phyloP scores from a whole-genome alignment of 768 basidiomycete genomes.

The Agrocybe chaxingu region DNA sequence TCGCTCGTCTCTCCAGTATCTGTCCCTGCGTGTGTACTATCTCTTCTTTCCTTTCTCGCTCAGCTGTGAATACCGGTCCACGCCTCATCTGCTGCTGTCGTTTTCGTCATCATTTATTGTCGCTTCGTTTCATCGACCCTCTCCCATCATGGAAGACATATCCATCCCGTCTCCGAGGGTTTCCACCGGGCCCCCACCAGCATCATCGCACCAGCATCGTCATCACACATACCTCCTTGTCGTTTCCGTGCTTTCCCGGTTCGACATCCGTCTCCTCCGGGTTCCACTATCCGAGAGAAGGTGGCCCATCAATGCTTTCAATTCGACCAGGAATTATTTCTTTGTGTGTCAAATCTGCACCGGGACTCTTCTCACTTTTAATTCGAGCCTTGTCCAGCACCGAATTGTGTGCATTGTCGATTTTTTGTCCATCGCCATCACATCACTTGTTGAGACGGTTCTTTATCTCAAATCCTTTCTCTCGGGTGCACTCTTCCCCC shows the following conservation, averaged over 20 bases:
- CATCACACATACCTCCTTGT: constrained; percentile 9
- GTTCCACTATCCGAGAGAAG: constrained; percentile 8
- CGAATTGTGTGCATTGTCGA: constrained; percentile 13
- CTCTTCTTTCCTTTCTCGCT: constrained; percentile 14
- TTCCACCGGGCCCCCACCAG: constrained; percentile 11
- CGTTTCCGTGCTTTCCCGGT: constrained; percentile 20
- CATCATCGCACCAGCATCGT: constrained; percentile 1
- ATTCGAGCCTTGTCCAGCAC: constrained; percentile 17
- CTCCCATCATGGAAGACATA: constrained; percentile 49
- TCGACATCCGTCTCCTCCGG: constrained; percentile 11
- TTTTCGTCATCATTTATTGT: constrained; percentile 17
- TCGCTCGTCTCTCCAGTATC: constrained; percentile 16
- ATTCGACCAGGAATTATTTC: constrained; percentile 10
- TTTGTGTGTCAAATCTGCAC: constrained; percentile 9
- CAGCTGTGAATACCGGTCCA: constrained; percentile 16
- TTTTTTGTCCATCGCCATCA: constrained; percentile 8
- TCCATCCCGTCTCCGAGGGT: constrained; percentile 59
- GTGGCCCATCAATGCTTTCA: constrained; percentile 1
- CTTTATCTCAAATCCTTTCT: constrained; percentile 14
- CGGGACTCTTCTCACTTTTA: constrained; percentile 18
- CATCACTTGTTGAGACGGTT: constrained; percentile 12
- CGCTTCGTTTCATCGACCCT: constrained; percentile 11
- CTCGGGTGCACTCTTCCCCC: neutral
- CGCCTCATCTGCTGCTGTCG: constrained; percentile 20
- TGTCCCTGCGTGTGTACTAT: constrained; percentile 21